Conservation (phyloP, 2,329 filamentous ascomycete species). For the Fusarium robinianum region DNA sequence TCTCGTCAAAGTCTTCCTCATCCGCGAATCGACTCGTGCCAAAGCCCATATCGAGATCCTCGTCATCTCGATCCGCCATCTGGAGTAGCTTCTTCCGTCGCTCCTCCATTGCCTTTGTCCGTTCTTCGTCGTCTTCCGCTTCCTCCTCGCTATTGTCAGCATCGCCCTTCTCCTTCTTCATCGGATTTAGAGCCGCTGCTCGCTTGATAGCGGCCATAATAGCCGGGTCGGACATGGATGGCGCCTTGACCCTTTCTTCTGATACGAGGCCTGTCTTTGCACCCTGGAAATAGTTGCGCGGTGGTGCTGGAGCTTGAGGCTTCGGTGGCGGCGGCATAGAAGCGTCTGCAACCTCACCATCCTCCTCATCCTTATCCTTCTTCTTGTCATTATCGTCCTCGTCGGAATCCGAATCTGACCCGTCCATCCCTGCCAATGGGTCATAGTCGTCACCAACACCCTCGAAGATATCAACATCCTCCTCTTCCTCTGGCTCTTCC, state of each 20-base stretch:
- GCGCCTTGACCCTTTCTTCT: constrained; percentile 54
- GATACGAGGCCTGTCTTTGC: constrained; percentile 59
- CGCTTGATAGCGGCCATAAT: constrained; percentile 85
- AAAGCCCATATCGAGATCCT: constrained; percentile 94
- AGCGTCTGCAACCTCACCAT: constrained; percentile 29
- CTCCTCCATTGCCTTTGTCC: constrained; percentile 63
- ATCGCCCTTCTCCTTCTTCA: constrained; percentile 44
- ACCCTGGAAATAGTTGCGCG: constrained; percentile 66
- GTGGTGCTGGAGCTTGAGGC: constrained; percentile 44
- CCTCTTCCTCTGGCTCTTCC: constrained; percentile 53
- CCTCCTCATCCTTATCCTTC: constrained; percentile 28
- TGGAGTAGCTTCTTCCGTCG: constrained; percentile 76
- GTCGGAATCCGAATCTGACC: constrained; percentile 51
- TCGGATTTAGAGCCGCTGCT: constrained; percentile 68
- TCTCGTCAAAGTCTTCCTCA: constrained; percentile 77
- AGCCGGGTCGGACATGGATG: constrained; percentile 72
- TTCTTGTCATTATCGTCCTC: constrained; percentile 46
- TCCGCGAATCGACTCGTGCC: constrained; percentile 86
- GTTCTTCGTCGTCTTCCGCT: constrained; percentile 48
- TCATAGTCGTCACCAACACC: constrained; percentile 70
- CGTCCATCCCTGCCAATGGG: constrained; percentile 63
- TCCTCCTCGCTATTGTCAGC: constrained; percentile 37
- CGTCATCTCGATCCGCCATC: constrained; percentile 75
- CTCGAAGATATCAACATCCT: constrained; percentile 68
- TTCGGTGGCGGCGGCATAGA: constrained; percentile 54